phyloP scores from a whole-genome alignment of 176 grass and related monocot species.

The Eleusine indica region DNA sequence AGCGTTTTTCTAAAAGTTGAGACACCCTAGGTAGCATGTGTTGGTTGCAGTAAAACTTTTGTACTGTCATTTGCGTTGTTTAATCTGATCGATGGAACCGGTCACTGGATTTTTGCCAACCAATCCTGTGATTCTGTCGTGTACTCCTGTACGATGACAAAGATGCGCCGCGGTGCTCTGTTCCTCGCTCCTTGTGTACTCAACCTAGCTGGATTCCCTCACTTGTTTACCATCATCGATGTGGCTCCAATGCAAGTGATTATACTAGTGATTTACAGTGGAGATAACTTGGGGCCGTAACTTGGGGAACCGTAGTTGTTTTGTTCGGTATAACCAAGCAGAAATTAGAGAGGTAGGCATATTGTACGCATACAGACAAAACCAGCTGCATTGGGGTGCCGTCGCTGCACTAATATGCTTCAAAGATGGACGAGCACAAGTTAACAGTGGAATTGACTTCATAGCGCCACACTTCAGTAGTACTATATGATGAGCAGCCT shows the following conservation, averaged over 20 bases:
- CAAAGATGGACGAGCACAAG: too few relatives aligned
- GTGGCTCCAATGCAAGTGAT: neutral
- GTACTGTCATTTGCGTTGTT: neutral
- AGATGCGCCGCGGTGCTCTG: slow-evolving; percentile 27
- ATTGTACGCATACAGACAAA: neutral
- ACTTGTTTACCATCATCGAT: slow-evolving; percentile 23
- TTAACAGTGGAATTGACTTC: too few relatives aligned
- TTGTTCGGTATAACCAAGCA: neutral
- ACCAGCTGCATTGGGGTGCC: neutral
- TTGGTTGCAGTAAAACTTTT: neutral
- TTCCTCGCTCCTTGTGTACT: neutral
- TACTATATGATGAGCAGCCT: neutral
- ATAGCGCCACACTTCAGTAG: neutral
- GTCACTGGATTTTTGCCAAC: slow-evolving; percentile 27
- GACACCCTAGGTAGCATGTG: neutral
- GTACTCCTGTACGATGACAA: slow-evolving; percentile 25
- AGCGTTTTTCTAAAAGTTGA: neutral
- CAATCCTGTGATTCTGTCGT: neutral
- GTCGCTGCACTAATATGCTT: too few relatives aligned
- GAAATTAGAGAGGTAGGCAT: neutral
- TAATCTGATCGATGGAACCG: slow-evolving; percentile 29
- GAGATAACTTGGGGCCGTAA: neutral
- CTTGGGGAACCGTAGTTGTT: neutral
- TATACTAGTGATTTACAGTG: neutral
- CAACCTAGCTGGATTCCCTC: neutral